phyloP scores from a whole-genome alignment of 345 rosid species.

The Toxicodendron radicans region DNA sequence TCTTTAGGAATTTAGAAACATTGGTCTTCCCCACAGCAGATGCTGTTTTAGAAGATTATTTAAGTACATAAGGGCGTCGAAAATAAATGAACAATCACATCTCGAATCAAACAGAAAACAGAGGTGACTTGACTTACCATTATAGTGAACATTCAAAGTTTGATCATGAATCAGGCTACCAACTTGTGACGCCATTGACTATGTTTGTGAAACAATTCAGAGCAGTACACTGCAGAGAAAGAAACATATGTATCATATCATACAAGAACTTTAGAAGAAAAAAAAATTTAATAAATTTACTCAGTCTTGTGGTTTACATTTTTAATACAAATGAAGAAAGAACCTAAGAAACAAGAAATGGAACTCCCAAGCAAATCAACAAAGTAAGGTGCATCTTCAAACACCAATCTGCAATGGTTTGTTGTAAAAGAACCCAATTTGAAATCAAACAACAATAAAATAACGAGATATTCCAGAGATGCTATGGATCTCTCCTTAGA shows the following conservation, averaged over 20 bases:
- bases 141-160: conserved; percentile 32
- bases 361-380: not conserved
- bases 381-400: not conserved
- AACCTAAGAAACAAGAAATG: not conserved
- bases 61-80: not conserved
- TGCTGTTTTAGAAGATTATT: conserved; percentile 23
- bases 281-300: not conserved
- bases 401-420: not conserved
- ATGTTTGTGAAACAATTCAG: not conserved
- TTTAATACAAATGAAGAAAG: not conserved
- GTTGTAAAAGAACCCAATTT: not conserved
- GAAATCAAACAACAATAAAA: not conserved
- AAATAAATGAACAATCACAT: not conserved
- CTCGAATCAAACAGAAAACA: not conserved
- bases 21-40: conserved; percentile 37
- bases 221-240: conserved; percentile 17
- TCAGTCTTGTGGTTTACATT: not conserved
- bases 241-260: not conserved
- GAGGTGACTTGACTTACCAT: conserved; percentile 22
- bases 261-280: not conserved
- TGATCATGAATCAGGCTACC: conserved; percentile 41
- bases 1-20: conserved; percentile 32
- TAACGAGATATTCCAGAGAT: not conserved
- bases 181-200: conserved; percentile 37
- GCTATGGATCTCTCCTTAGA: not conserved